Evolutionary conservation across 139 green algal species (phyloP).

Genomic region (Picochlorum sp.): DNA sequence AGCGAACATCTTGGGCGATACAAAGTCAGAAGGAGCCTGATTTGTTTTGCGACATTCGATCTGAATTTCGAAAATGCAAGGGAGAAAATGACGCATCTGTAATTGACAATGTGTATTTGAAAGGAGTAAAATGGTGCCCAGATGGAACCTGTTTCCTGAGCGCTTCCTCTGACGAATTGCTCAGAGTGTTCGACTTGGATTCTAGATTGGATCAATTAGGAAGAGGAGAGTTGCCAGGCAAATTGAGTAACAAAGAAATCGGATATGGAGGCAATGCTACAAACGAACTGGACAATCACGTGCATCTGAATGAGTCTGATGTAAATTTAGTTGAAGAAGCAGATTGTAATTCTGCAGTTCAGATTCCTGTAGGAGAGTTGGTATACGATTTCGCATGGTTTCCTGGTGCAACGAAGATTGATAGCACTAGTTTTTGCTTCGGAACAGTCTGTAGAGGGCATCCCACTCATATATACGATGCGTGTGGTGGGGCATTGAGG

Average conservation of each 20-base stretch:
- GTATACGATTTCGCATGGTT: constrained; percentile 80
- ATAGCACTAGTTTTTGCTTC: constrained; percentile 67
- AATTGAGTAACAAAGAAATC: background rate
- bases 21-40: too few relatives aligned
- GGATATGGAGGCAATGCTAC: too few relatives aligned
- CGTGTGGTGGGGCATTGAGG: constrained; percentile 39
- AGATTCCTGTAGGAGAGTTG: constrained; percentile 38
- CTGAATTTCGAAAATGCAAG: too few relatives aligned
- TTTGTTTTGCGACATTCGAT: too few relatives aligned
- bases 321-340: background rate
- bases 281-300: constrained; percentile 24
- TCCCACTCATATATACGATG: constrained; percentile 81
- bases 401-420: constrained; percentile 31
- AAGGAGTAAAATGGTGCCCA: constrained; percentile 67
- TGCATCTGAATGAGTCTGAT: constrained; percentile 36
- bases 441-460: constrained; percentile 54
- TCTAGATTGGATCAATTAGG: too few relatives aligned
- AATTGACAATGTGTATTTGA: too few relatives aligned
- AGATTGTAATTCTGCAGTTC: background rate
- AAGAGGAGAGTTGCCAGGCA: background rate
- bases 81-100: too few relatives aligned
- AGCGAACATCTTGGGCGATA: too few relatives aligned
- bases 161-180: too few relatives aligned
- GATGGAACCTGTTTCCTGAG: constrained; percentile 68
- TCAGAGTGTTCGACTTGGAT: too few relatives aligned